Evolutionary conservation across 352 stramenopile species (phyloP), one percentile per base, ranked within the genome.

Genomic region (Lagenidium giganteum): DNA sequence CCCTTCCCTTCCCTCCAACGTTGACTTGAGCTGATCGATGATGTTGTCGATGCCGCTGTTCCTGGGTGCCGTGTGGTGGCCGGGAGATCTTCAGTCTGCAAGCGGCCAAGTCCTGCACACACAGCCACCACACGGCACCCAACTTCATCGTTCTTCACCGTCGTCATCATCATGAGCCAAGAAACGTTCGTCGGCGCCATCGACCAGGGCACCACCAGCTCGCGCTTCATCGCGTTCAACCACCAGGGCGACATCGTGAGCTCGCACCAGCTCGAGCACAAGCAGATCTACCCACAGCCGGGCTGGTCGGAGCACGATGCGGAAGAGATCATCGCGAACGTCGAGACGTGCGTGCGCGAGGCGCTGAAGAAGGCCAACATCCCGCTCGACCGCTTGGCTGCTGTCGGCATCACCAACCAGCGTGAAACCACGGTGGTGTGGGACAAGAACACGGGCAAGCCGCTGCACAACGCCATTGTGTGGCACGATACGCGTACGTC

Each of bases 351-450:
- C 43, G 78, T 97, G 23, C 54, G 57, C 28, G 62, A 87, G 33
- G 79, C 83, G 31, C 62, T 98, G 25, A 43, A 76, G 27, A 79
- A 70, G 33, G 70, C 64, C 20, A 67, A 70, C 39, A 75, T 97
- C 31, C 61, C 69, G 9, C 52, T 73, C 17, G 60, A 66, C 43
- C 71, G 92, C 39, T 62, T 98, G 29, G 77, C 77, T 11, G 89
- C 93, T 39, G 77, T 99, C 34, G 97, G 96, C 38, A 99, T 99
- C 61, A 99, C 97, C 11, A 99, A 99, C 76, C 96, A 99, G 78
- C 78, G 97, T 20, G 97, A 99, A 78, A 99, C 96, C 9, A 96
- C 95, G 4, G 51, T 99, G 22, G 79, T 98, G 17, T 99, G 96
- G 96, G 90, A 99, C 74, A 93, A 87, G 60, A 32, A 58, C 50